A percentile compares a stretch with the other conserved stretches of the same genome.
Conservation (phyloP, 495 filamentous ascomycete genomes). For the Cercophora scortea region DNA sequence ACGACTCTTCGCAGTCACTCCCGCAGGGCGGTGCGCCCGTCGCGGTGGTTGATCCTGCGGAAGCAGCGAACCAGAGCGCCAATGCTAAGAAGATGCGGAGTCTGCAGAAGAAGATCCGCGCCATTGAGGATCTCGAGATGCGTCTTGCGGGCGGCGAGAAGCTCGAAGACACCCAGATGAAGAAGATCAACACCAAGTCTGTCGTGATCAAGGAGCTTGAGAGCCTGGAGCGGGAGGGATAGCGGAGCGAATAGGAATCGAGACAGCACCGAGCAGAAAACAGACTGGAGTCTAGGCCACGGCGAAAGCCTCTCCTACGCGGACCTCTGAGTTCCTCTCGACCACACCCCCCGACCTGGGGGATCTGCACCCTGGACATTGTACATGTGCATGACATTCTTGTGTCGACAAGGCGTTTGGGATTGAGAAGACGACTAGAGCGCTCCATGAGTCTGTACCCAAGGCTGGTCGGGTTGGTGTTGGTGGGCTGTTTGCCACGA, state of each 20-base stretch:
- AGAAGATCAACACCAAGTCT: slow-evolving; percentile 90
- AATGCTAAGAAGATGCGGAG: slow-evolving; percentile 79
- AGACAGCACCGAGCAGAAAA: background rate
- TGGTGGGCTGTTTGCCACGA: background rate
- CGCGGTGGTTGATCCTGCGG: slow-evolving; percentile 25
- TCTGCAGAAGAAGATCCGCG: slow-evolving; percentile 91
- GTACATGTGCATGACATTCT: too few species aligned
- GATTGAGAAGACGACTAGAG: too few species aligned
- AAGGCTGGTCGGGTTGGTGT: background rate
- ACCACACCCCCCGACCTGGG: too few species aligned
- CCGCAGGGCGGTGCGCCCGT: slow-evolving; percentile 20
- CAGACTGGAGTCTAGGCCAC: background rate
- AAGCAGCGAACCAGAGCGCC: slow-evolving; percentile 46
- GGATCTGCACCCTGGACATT: too few species aligned
- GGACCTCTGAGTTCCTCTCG: too few species aligned
- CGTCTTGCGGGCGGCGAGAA: slow-evolving; percentile 88
- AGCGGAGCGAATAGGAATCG: background rate
- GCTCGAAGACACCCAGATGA: slow-evolving; percentile 94
- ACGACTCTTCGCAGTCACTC: slow-evolving; percentile 16
- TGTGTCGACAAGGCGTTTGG: too few species aligned
- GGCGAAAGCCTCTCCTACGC: too few species aligned
- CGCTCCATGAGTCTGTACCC: too few species aligned
- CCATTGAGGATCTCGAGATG: slow-evolving; percentile 97
- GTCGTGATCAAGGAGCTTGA: slow-evolving; percentile 74
- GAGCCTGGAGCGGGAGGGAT: slow-evolving; percentile 28